Conservation (phyloP, 1,284 basidiomycete genomes). For the Sanguinoderma infundibulare region DNA sequence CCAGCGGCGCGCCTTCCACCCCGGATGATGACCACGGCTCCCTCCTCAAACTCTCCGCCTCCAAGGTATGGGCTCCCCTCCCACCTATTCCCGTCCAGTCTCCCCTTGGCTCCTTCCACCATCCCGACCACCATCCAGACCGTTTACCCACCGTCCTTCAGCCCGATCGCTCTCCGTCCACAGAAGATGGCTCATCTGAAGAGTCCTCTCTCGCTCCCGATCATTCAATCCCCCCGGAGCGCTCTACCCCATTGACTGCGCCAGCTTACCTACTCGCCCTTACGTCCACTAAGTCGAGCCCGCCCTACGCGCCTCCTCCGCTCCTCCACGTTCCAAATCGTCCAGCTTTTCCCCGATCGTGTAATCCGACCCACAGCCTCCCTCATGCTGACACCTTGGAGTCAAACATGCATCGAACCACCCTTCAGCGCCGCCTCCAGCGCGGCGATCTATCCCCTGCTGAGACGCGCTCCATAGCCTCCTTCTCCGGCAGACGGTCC, state of each 20-base stretch:
- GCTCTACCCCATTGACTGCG: conserved; percentile 28
- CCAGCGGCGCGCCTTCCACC: conserved; percentile 61
- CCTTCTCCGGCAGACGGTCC: conserved; percentile 45
- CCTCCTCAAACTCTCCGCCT: conserved; percentile 34
- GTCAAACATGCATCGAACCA: conserved; percentile 52
- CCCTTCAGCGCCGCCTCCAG: conserved; percentile 52
- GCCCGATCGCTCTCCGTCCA: conserved; percentile 18
- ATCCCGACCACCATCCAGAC: conserved; percentile 15
- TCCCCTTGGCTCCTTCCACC: conserved; percentile 16
- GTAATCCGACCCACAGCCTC: conserved; percentile 47
- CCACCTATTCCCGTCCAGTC: conserved; percentile 14
- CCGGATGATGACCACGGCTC: conserved; percentile 60
- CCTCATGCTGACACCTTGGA: conserved; percentile 45
- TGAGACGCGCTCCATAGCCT: conserved; percentile 53
- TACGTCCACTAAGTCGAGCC: conserved; percentile 34
- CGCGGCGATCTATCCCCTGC: conserved; percentile 42
- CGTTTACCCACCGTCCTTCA: conserved; percentile 9
- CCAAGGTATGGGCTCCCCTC: conserved; percentile 22
- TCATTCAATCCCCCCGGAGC: conserved; percentile 20
- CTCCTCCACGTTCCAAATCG: conserved; percentile 46
- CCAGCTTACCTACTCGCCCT: conserved; percentile 35
- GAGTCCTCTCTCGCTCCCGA: conserved; percentile 28
- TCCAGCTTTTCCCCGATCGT: conserved; percentile 70
- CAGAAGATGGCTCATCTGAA: conserved; percentile 29
- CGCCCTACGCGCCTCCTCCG: conserved; percentile 50